Base-by-base conservation (phyloP, 148 eudicot species). In the Diospyros kaki region DNA sequence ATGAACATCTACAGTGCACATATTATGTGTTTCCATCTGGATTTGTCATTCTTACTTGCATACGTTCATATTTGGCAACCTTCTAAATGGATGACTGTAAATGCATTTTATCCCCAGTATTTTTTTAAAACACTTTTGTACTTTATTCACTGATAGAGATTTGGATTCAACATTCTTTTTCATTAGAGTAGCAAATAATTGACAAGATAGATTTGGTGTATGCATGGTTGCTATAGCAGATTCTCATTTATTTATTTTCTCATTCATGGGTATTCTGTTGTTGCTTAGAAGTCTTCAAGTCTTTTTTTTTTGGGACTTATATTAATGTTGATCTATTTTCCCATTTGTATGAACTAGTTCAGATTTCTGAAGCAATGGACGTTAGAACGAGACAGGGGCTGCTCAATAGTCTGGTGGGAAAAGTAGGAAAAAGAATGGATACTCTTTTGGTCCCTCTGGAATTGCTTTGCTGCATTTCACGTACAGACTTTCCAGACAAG, bases 291-390 rank as follows among this genome's bases (percentile, higher is more conserved):
- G 40, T n/a, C 12, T 64, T 64, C 14, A 4, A 48, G 52, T 48
- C 52, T 48, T 64, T 9, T 41, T 41, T 39, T 2, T 39, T 40
- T 64, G 42, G 67, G 14, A 41, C n/a, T 68, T 43, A n/a, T 50
- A 46, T 46, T 41, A 71, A 11, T 15, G 43, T 61, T 60, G 7
- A 41, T 70, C 58, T 71, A 48, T 64, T 73, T 79, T 11, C 5
- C 44, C 17, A 9, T 66, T 67, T 74, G 60, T 79, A 48, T 56
- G 42, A 68, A n/a, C 80, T 53, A 76, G 69, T 53, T 71, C 89
- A 95, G 99, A 89, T 95, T 73, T 85, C 99, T 71, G 99, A 95
- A 87, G 90, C 86, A 60, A 93, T 93, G 98, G 99, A 96, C 80
- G 85, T 96, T 71, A 89, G 99, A 87, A 86, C 98, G 69, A 93